Evolutionary conservation across 768 basidiomycete genomes (phyloP).

Genomic region (Boletus sp.): DNA sequence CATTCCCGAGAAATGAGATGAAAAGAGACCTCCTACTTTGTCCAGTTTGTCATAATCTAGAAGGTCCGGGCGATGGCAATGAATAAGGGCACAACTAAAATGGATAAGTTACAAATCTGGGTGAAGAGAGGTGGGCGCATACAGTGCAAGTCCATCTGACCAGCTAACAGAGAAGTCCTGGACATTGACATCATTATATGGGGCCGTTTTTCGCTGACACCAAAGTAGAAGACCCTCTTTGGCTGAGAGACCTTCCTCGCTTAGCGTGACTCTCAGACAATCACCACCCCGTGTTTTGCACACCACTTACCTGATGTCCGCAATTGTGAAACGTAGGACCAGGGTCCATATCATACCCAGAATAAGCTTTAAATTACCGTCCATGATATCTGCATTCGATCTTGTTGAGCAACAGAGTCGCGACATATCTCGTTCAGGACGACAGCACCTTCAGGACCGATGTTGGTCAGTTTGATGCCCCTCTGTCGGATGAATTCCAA

Average conservation of each 20-base stretch:
- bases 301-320: slow-evolving; percentile 84
- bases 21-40: slow-evolving; percentile 51
- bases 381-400: slow-evolving; percentile 80
- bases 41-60: slow-evolving; percentile 85
- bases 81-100: slow-evolving; percentile 90
- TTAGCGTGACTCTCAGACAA: slow-evolving; percentile 34
- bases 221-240: slow-evolving; percentile 96
- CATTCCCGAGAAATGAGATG: background rate
- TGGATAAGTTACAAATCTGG: slow-evolving; percentile 6
- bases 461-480: slow-evolving; percentile 95
- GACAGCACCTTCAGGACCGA: slow-evolving; percentile 84
- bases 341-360: slow-evolving; percentile 99
- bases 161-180: slow-evolving; percentile 92
- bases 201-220: slow-evolving; percentile 95
- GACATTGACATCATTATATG: slow-evolving; percentile 89
- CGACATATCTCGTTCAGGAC: background rate
- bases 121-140: slow-evolving; percentile 29
- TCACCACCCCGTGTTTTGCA: background rate
- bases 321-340: slow-evolving; percentile 95
- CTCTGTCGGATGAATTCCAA: slow-evolving; percentile 92
- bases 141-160: slow-evolving; percentile 96
- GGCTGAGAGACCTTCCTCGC: slow-evolving; percentile 97
- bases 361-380: slow-evolving; percentile 97
- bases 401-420: slow-evolving; percentile 1
- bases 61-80: slow-evolving; percentile 94